Evolutionary conservation across 768 basidiomycete species (phyloP).

Genomic region (Lyophyllum shimeji): DNA sequence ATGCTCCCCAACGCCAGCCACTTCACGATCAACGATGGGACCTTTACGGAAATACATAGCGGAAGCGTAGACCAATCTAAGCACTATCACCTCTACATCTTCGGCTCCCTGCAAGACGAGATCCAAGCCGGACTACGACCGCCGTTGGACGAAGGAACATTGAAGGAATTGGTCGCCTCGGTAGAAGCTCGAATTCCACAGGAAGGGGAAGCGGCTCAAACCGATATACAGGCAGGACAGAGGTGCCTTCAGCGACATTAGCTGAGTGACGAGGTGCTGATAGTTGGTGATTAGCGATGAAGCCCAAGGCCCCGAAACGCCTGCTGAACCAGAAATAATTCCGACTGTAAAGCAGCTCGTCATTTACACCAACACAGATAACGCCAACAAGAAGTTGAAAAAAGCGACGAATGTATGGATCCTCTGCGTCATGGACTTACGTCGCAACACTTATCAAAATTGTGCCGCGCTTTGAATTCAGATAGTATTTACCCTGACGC

Average conservation of each 20-base stretch:
- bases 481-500: slow-evolving; percentile 13
- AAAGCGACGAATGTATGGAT: neutral
- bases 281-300: too few species aligned
- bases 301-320: too few species aligned
- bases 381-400: slow-evolving; percentile 10
- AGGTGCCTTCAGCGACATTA: neutral
- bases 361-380: slow-evolving; percentile 10
- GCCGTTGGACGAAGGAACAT: neutral
- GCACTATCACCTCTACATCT: neutral
- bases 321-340: too few species aligned
- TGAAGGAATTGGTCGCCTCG: neutral
- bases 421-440: neutral
- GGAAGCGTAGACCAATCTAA: neutral
- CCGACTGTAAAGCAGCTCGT: neutral
- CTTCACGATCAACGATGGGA: neutral
- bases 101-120: neutral
- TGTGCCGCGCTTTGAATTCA: neutral
- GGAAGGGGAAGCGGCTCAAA: neutral
- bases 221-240: neutral
- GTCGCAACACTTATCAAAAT: neutral
- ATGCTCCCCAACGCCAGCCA: neutral
- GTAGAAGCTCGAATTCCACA: neutral
- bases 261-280: too few species aligned
- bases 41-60: neutral
- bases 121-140: neutral